Percentiles rank a stretch among this genome's conserved stretches.
Conservation (phyloP, 164 flowering plant genomes). For the Magnolia changhungtana region DNA sequence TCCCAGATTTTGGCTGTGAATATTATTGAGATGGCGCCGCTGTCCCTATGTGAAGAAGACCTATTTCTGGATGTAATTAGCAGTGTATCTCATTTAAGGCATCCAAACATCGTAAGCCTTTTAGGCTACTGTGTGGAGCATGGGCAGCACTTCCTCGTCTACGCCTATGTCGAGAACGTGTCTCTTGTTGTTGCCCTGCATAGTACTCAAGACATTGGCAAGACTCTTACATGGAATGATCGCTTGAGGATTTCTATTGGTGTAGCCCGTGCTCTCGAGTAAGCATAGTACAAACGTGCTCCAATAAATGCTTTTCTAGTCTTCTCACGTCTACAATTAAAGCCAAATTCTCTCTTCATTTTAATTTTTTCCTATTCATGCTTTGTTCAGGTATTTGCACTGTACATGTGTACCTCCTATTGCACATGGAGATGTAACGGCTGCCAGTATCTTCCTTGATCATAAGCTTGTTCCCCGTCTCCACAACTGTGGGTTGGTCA, state of each 20-base stretch:
- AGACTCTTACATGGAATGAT: conserved; percentile 64
- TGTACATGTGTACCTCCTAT: conserved; percentile 69
- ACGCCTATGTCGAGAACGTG: conserved; percentile 59
- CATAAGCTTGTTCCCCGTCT: conserved; percentile 43
- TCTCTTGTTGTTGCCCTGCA: conserved; percentile 78
- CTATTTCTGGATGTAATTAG: conserved; percentile 62
- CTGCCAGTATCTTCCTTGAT: conserved; percentile 72
- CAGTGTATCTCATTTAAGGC: conserved; percentile 44
- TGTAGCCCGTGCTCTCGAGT: conserved; percentile 91
- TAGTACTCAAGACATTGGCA: conserved; percentile 16
- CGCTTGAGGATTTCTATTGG: conserved; percentile 75
- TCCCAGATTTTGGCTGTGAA: conserved; percentile 58
- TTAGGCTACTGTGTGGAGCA: conserved; percentile 88
- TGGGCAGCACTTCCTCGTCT: conserved; percentile 66
- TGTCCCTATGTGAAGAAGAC: conserved; percentile 39
- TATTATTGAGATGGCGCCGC: conserved; percentile 50
- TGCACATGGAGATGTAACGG: conserved; percentile 69
- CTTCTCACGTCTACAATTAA: background rate
- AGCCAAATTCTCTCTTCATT: background rate
- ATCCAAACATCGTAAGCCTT: conserved; percentile 62
- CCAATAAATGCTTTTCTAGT: background rate
- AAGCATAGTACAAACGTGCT: conserved; percentile 24
- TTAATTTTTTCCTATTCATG: too few species aligned
- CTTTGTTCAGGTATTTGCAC: conserved; percentile 62
- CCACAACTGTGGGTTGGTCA: conserved; percentile 82